Conservation (phyloP, 495 filamentous ascomycete species). For the Penicillium pulvis region DNA sequence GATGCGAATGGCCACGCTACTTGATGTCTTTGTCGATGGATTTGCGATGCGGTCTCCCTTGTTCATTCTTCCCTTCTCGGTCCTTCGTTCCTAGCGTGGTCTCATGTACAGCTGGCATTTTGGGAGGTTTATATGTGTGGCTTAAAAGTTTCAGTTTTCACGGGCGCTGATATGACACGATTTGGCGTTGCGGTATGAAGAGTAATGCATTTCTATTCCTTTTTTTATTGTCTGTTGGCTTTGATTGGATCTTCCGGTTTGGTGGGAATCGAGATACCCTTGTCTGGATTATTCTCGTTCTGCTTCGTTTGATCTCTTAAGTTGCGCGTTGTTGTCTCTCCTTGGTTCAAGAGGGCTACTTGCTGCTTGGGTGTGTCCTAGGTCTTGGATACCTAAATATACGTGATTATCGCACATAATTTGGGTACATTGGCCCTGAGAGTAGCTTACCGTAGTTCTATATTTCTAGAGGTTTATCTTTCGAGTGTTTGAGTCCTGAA, state of each 20-base stretch:
- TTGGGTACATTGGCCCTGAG: too few species aligned
- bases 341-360: too few species aligned
- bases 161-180: constrained; percentile 24
- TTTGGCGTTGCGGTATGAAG: constrained; percentile 32
- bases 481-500: too few species aligned
- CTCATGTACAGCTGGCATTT: constrained; percentile 23
- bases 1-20: constrained; percentile 23
- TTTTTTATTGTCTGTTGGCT: constrained; percentile 3
- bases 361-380: background rate
- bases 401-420: background rate
- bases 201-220: constrained; percentile 18
- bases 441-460: too few species aligned
- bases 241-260: background rate
- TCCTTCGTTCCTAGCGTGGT: constrained; percentile 18
- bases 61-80: background rate
- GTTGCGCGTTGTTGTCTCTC: too few species aligned
- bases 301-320: background rate
- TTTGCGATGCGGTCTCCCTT: background rate
- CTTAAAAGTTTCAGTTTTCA: constrained; percentile 21
- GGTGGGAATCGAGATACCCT: constrained; percentile 29
- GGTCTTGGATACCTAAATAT: background rate
- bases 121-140: constrained; percentile 13
- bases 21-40: background rate
- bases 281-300: constrained; percentile 4
- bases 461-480: too few species aligned